These are phyloP conservation scores for Gastrodia elata DNA, from an alignment of 106 monocot species.

Conservation along the genomic window DNA sequence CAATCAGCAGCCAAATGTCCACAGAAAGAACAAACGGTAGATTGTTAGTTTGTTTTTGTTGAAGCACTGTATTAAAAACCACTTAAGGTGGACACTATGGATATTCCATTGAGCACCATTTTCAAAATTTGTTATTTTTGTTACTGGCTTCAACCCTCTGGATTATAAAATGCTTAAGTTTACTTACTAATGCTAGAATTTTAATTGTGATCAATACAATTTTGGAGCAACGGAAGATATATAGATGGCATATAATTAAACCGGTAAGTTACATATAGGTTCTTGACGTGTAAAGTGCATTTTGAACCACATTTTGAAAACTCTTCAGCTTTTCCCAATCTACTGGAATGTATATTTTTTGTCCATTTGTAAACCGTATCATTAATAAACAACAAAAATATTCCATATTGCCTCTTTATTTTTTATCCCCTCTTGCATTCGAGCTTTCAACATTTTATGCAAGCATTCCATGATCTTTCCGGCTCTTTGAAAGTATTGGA, in stretches of 20 bases:
- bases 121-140: not conserved
- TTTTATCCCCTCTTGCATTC: too few species aligned
- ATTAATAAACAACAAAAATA: not conserved
- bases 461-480: too few species aligned
- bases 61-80: not conserved
- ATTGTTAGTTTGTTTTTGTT: not conserved
- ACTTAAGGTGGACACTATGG: not conserved
- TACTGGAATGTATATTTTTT: not conserved
- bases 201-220: too few species aligned
- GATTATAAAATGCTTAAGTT: not conserved
- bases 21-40: not conserved
- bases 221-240: not conserved
- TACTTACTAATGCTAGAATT: too few species aligned
- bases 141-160: not conserved
- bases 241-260: not conserved
- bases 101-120: not conserved
- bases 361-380: not conserved
- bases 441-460: too few species aligned
- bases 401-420: too few species aligned
- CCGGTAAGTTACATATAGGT: not conserved
- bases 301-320: not conserved
- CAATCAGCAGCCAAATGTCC: not conserved
- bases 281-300: not conserved
- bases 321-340: not conserved
- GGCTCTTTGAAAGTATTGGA: too few species aligned